Base-by-base conservation (phyloP, 106 monocot species). In the Dendrobium nobile region DNA sequence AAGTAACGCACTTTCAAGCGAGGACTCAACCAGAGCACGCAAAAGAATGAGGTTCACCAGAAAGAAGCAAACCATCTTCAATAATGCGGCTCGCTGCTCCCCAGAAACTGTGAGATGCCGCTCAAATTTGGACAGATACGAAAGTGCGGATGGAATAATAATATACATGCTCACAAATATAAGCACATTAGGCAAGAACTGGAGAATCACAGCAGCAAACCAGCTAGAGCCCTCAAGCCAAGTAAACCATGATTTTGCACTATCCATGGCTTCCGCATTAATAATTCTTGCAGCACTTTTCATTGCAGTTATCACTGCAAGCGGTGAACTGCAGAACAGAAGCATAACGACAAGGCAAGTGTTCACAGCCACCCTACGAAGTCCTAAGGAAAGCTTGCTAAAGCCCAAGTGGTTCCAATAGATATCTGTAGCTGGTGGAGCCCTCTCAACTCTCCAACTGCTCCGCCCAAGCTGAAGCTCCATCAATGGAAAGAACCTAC, bases 21-120 rank as follows among this genome's bases (percentile, higher is more conserved):
- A 95, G 6, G 98, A 95, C 77, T 98, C 98, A 24, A 98, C 95
- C 73, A 98, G 26, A 4, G 87, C 94, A 77, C 93, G 90, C 85
- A 98, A 80, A 15, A 98, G 80, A 41, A 98, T 98, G 61, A 98
- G 91, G 88, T 98, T 98, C 41, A 98, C 98, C 72, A 98, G 78
- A 81, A 98, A 98, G 83, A 98, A 98, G 82, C 95, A 98, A 27
- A 98, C 92, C 95, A 98, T 88, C 85, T 98, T 98, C 22, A 98
- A 82, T 75, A 98, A 54, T 58, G 98, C 98, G 79, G 98, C 98
- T 68, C 95, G 85, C 72, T 98, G 98, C 83, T 98, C 98, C 19
- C 98, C 92, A 6, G 98, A 98, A 0, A 98, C 87, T 24, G 98
- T 98, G 4, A 98, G 87, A 85, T 98, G 98, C 67, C 90, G 82